Conservation (phyloP, 768 basidiomycete species). For the Favolaschia claudopus region DNA sequence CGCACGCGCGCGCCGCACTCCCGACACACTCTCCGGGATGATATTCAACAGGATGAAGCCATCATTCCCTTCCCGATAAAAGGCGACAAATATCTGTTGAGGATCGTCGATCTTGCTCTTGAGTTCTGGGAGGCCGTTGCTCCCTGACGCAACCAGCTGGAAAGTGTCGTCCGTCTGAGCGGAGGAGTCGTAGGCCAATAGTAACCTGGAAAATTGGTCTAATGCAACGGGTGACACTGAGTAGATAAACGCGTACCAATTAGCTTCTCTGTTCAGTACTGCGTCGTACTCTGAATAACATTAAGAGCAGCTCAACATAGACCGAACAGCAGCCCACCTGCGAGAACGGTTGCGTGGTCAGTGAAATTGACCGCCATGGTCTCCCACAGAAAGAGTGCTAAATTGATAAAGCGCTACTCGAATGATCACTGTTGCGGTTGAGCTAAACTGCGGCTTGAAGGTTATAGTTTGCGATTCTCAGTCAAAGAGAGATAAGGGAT, state of each 20-base stretch:
- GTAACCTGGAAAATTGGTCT: constrained; percentile 19
- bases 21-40: constrained; percentile 50
- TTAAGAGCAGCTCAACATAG: neutral
- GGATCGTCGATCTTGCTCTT: constrained; percentile 51
- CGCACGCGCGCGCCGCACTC: constrained; percentile 48
- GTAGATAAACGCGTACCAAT: constrained; percentile 28
- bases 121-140: constrained; percentile 52
- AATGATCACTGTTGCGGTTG: too few species aligned
- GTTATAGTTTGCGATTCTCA: too few species aligned
- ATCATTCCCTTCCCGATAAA: constrained; percentile 50
- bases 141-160: constrained; percentile 47
- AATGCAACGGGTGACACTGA: neutral
- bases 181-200: constrained; percentile 13
- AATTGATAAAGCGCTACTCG: too few species aligned
- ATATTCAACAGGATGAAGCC: constrained; percentile 54
- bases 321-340: neutral
- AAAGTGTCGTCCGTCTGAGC: constrained; percentile 48
- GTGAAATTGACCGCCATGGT: constrained; percentile 15
- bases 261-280: constrained; percentile 22
- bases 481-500: too few species aligned
- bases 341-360: constrained; percentile 1
- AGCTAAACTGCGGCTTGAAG: too few species aligned
- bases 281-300: constrained; percentile 26
- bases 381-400: too few species aligned
- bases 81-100: constrained; percentile 50